Evolutionary conservation across 306 rosid species (phyloP), one percentile per base, ranked within the genome.

Genomic region (Cucumis melo): DNA sequence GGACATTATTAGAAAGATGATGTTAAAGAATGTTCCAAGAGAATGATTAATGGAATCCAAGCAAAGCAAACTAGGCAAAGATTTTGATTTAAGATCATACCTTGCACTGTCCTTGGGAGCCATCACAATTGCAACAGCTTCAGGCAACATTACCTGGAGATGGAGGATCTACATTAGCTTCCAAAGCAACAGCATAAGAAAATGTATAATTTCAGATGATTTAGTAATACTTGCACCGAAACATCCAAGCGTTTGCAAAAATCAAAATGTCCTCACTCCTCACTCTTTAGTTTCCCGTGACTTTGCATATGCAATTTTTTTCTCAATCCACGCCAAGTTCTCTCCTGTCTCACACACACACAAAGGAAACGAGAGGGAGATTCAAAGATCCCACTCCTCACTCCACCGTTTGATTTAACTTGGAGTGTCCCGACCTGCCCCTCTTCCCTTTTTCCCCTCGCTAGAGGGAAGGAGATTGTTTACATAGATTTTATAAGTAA

Each of bases 101-200:
- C 89, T 91, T 24, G 91, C 73, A 75, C 84, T 84, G 83, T 90
- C 98, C 78, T 23, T 82, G 50, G 98, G 98, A 7, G 98, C 98
- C 98, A 94, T 94, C 83, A 94, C 97, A 81, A 94, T 91, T 36
- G 98, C 98, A 67, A 94, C 97, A 74, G 98, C 61, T 87, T 94
- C 98, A 5, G 97, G 98, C 89, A 91, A 85, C 98, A 94, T 94
- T 79, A 91, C 91, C 98, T 94, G 81, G 57, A 79, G 58, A 81
- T 77, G 65, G 56, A 62, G 78, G 2, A 76, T 77, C 19, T 60
- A 46, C 10, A 19, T 77, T 21, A 60, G 80, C 41, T 61, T 61
- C 72, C 65, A 23, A 64, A 75, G 76, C 58, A 80, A 51, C 72
- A 64, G 48, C 63, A 48, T 73, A 60, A 48, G 29, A 7, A 53